Percentiles rank a stretch among this genome's conserved stretches.
Evolutionary conservation across 208 protist genomes (phyloP).

Genomic region (Wallacemonas sp.): DNA sequence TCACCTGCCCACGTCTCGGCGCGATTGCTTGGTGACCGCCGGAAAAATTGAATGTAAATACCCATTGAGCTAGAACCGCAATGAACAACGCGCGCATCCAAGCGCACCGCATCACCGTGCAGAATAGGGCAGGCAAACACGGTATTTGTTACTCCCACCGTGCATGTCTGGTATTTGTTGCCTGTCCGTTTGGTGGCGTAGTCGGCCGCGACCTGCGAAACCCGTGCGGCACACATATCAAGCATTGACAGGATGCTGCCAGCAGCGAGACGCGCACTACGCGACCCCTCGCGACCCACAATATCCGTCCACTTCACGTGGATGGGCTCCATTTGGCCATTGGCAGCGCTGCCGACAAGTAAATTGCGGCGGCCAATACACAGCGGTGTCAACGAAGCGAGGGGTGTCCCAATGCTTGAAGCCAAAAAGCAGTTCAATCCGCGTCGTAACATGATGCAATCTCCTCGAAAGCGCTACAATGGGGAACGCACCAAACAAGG

Average conservation of each 20-base stretch:
- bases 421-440: background rate
- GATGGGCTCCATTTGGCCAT: constrained; percentile 54
- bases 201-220: constrained; percentile 39
- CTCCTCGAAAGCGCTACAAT: no score
- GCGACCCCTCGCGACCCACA: constrained; percentile 48
- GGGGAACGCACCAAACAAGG: background rate
- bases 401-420: background rate
- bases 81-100: constrained; percentile 76
- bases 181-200: constrained; percentile 20
- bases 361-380: constrained; percentile 19
- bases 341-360: constrained; percentile 55
- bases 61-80: constrained; percentile 83
- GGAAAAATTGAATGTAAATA: constrained; percentile 80
- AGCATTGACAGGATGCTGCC: constrained; percentile 85
- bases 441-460: constrained; percentile 18
- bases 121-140: constrained; percentile 78
- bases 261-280: constrained; percentile 60
- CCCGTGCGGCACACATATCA: constrained; percentile 82
- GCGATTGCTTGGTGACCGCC: constrained; percentile 61
- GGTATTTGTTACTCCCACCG: constrained; percentile 85
- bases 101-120: constrained; percentile 80
- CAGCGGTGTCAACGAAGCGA: background rate
- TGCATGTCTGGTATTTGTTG: constrained; percentile 54
- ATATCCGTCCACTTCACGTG: constrained; percentile 78
- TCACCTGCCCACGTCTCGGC: constrained; percentile 63